phyloP scores from a whole-genome alignment of 108 stramenopile species.

The Fistulifera pelliculosa region DNA sequence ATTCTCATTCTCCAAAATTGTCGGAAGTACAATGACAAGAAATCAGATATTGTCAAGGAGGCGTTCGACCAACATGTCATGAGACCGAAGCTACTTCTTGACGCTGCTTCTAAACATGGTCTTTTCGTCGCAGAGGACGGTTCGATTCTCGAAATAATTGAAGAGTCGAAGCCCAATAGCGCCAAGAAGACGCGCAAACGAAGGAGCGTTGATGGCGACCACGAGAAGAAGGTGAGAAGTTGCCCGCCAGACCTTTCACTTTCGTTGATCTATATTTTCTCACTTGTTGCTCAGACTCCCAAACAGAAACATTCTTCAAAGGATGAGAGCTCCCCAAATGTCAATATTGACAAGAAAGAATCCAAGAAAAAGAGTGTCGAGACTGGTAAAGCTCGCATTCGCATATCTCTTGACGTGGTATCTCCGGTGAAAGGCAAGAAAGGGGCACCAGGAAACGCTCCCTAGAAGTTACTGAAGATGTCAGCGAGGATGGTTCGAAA shows the following conservation, averaged over 20 bases:
- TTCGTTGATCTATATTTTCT: too few relatives aligned
- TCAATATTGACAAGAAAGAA: not conserved
- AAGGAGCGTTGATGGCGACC: not conserved
- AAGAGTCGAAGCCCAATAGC: conserved; percentile 20
- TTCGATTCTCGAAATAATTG: conserved; percentile 54
- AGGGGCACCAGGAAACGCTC: not conserved
- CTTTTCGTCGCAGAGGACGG: conserved; percentile 80
- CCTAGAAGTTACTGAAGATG: not conserved
- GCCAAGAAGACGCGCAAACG: not conserved
- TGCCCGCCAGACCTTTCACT: too few relatives aligned
- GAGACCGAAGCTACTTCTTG: conserved; percentile 52
- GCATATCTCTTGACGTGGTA: not conserved
- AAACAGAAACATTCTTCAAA: conserved; percentile 5
- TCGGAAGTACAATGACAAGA: conserved; percentile 65
- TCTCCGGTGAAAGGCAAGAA: not conserved
- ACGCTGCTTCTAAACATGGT: conserved; percentile 64
- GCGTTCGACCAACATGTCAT: conserved; percentile 60
- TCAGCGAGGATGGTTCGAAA: not conserved
- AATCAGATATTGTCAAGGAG: conserved; percentile 80
- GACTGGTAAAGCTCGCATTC: too few relatives aligned
- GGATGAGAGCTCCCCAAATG: not conserved
- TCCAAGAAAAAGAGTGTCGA: not conserved
- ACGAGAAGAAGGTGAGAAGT: not conserved
- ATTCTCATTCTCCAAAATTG: conserved; percentile 73
- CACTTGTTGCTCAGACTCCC: too few relatives aligned